Evolutionary conservation across 805 yeast species (phyloP).

Genomic region (Cyberlindnera saturnus): DNA sequence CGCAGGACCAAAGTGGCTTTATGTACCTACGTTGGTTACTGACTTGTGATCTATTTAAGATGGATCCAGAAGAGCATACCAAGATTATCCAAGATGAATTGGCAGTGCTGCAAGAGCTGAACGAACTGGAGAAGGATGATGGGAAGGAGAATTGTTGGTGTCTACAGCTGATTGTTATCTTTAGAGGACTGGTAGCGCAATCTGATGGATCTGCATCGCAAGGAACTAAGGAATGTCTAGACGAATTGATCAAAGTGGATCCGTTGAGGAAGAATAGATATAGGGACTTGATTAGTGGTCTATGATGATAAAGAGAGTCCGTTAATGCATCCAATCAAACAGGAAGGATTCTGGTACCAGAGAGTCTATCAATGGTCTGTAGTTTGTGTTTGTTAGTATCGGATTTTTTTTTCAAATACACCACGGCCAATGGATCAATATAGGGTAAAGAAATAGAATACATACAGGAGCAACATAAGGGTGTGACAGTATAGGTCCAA

Average conservation of each 20-base stretch:
- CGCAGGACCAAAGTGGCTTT: conserved; percentile 94
- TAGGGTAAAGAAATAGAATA: background rate
- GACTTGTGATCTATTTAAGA: conserved; percentile 27
- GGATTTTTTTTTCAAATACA: background rate
- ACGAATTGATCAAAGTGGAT: conserved; percentile 46
- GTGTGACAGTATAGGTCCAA: conserved; percentile 78
- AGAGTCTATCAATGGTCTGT: conserved; percentile 41
- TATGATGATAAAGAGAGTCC: background rate
- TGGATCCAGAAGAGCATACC: conserved; percentile 25
- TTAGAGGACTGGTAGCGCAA: conserved; percentile 30
- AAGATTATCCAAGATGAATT: conserved; percentile 41
- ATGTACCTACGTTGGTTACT: conserved; percentile 78
- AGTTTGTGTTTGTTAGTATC: background rate
- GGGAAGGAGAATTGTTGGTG: conserved; percentile 72
- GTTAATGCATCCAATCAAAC: conserved; percentile 30
- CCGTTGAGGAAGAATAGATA: conserved; percentile 63
- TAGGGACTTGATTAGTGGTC: conserved; percentile 24
- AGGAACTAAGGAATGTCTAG: conserved; percentile 32
- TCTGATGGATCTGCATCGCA: conserved; percentile 14
- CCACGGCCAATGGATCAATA: background rate
- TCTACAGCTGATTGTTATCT: conserved; percentile 49
- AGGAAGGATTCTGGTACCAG: conserved; percentile 65
- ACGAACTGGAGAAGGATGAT: conserved; percentile 69
- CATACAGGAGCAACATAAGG: conserved; percentile 73
- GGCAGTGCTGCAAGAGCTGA: conserved; percentile 50